These are phyloP conservation scores for Casuarina glauca DNA, from an alignment of 306 rosid genomes.

Conservation along the genomic window DNA sequence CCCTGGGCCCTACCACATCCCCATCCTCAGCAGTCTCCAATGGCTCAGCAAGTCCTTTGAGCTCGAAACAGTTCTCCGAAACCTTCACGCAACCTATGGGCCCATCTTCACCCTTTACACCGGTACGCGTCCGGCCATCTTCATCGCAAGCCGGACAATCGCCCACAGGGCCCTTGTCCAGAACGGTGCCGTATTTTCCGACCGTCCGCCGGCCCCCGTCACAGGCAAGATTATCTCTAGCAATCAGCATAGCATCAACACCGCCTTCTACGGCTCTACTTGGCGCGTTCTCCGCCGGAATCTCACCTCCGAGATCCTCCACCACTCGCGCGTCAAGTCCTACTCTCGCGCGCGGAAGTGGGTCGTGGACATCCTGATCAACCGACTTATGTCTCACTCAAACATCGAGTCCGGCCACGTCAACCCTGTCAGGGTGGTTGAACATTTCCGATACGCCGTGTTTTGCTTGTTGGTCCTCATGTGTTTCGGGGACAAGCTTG, in stretches of 20 bases:
- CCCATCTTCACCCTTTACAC: constrained; percentile 34
- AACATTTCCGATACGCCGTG: constrained; percentile 28
- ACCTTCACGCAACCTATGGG: constrained; percentile 32
- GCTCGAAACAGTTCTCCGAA: constrained; percentile 23
- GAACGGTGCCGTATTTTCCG: constrained; percentile 30
- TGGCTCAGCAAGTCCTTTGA: constrained; percentile 17
- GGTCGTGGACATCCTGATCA: constrained; percentile 22
- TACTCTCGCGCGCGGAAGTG: constrained; percentile 38
- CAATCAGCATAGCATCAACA: constrained; percentile 36
- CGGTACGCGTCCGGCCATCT: constrained; percentile 25
- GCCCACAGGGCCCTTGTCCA: constrained; percentile 44
- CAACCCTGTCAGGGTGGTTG: not conserved
- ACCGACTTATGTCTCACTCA: not conserved
- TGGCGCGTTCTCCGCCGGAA: constrained; percentile 46
- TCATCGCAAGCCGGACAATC: constrained; percentile 28
- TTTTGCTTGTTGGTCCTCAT: not conserved
- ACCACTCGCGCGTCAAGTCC: constrained; percentile 29
- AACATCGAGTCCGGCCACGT: not conserved
- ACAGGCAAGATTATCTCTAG: constrained; percentile 26
- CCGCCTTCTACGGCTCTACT: constrained; percentile 35
- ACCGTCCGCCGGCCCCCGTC: constrained; percentile 30
- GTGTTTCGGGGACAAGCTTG: constrained; percentile 8
- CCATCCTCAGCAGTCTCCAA: constrained; percentile 10
- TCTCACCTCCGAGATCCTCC: constrained; percentile 42
- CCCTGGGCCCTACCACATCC: constrained; percentile 33